These are phyloP conservation scores for Stentor coeruleus DNA, from an alignment of 73 alveolate genomes.

Conservation along the genomic window DNA sequence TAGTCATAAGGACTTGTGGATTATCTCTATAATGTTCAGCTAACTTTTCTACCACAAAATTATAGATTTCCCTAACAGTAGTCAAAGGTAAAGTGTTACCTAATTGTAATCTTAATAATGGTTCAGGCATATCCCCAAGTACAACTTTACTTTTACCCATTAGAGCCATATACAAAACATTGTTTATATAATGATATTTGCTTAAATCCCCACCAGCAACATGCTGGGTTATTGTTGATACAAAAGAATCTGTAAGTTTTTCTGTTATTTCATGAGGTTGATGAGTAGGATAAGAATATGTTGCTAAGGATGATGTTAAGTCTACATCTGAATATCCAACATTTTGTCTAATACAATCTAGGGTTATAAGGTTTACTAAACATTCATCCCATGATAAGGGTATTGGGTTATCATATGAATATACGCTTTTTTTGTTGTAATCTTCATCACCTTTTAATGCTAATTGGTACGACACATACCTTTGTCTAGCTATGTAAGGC, in stretches of 20 bases:
- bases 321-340: slow-evolving; percentile 66
- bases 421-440: slow-evolving; percentile 47
- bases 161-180: slow-evolving; percentile 63
- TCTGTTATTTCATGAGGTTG: slow-evolving; percentile 62
- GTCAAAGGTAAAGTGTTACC: slow-evolving; percentile 75
- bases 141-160: slow-evolving; percentile 89
- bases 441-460: slow-evolving; percentile 64
- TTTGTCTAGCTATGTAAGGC: slow-evolving; percentile 51
- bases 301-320: slow-evolving; percentile 61
- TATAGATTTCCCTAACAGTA: slow-evolving; percentile 79
- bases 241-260: slow-evolving; percentile 59
- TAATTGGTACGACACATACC: slow-evolving; percentile 57
- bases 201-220: slow-evolving; percentile 71
- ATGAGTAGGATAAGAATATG: slow-evolving; percentile 69
- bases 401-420: slow-evolving; percentile 54
- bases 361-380: slow-evolving; percentile 69
- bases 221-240: slow-evolving; percentile 72
- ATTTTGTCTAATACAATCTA: slow-evolving; percentile 75
- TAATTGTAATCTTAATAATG: slow-evolving; percentile 58
- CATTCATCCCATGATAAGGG: slow-evolving; percentile 90
- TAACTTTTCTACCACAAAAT: slow-evolving; percentile 60
- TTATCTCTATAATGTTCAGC: slow-evolving; percentile 34
- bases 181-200: slow-evolving; percentile 73
- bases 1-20: slow-evolving; percentile 60
- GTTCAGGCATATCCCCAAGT: slow-evolving; percentile 90